These are phyloP conservation scores for Hyphodiscus hymeniophilus DNA, from an alignment of 495 filamentous ascomycete species.

Conservation along the genomic window DNA sequence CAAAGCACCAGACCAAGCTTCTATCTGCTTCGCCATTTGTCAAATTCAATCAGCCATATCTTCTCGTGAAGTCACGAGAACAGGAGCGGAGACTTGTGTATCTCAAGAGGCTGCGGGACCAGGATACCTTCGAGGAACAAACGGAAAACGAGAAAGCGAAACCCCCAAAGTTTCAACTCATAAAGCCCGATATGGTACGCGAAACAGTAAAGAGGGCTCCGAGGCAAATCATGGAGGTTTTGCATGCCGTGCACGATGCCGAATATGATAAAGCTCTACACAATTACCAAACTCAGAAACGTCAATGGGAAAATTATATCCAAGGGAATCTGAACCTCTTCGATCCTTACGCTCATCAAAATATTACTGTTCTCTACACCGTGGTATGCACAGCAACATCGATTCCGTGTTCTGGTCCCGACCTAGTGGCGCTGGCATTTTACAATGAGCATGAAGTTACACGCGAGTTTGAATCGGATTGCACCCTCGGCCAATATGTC, in stretches of 20 bases:
- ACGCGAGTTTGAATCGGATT: slow-evolving; percentile 70
- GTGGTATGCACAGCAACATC: slow-evolving; percentile 85
- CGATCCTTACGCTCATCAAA: slow-evolving; percentile 89
- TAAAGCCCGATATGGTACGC: slow-evolving; percentile 92
- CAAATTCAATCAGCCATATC: slow-evolving; percentile 86
- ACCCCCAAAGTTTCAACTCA: slow-evolving; percentile 65
- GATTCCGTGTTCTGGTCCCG: slow-evolving; percentile 85
- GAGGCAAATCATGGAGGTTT: slow-evolving; percentile 79
- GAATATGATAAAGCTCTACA: slow-evolving; percentile 94
- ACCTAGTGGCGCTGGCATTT: slow-evolving; percentile 76
- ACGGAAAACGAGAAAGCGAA: slow-evolving; percentile 50
- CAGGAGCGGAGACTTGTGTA: slow-evolving; percentile 77
- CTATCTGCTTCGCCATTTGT: slow-evolving; percentile 96
- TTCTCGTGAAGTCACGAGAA: slow-evolving; percentile 84
- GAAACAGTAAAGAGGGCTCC: slow-evolving; percentile 66
- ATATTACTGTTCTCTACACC: slow-evolving; percentile 89
- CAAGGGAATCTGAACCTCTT: slow-evolving; percentile 78
- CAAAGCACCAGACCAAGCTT: slow-evolving; percentile 83
- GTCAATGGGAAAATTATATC: slow-evolving; percentile 91
- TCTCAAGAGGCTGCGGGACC: slow-evolving; percentile 72
- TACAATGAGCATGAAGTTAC: slow-evolving; percentile 80
- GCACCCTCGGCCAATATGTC: slow-evolving; percentile 90
- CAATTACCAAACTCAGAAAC: slow-evolving; percentile 87
- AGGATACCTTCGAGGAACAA: slow-evolving; percentile 53
- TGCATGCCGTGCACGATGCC: slow-evolving; percentile 89